Conservation (phyloP, 2,329 filamentous ascomycete species). For the Arachnopeziza araneosa region DNA sequence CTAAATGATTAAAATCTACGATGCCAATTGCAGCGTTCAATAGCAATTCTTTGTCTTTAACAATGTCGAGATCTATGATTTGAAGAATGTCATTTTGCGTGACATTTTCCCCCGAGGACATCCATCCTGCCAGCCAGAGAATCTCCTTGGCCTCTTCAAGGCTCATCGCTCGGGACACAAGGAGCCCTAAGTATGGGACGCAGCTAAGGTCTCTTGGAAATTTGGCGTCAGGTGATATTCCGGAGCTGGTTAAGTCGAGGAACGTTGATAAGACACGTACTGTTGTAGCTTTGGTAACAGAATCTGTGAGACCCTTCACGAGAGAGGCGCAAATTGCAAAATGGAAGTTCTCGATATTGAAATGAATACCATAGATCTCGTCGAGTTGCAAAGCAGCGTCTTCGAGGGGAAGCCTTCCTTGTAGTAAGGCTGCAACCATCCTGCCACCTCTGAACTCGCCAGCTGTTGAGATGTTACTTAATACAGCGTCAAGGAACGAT, state of each 20-base stretch:
- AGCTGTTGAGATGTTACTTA: constrained; percentile 58
- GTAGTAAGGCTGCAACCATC: constrained; percentile 55
- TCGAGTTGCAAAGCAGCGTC: constrained; percentile 58
- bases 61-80: constrained; percentile 38
- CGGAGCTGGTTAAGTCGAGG: constrained; percentile 44
- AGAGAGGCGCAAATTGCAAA: constrained; percentile 61
- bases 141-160: constrained; percentile 57
- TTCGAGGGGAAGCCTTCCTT: constrained; percentile 54
- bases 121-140: constrained; percentile 54
- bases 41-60: constrained; percentile 57
- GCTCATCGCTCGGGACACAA: constrained; percentile 50
- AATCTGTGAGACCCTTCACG: constrained; percentile 58
- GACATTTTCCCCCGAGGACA: constrained; percentile 38
- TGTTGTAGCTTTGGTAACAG: constrained; percentile 51
- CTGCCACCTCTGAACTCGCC: constrained; percentile 53
- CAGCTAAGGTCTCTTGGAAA: constrained; percentile 28
- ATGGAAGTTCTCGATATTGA: constrained; percentile 59
- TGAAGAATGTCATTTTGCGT: constrained; percentile 35
- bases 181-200: constrained; percentile 53
- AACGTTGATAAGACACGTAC: constrained; percentile 58
- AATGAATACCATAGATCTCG: constrained; percentile 60
- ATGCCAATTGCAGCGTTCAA: constrained; percentile 58
- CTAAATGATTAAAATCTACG: constrained; percentile 60
- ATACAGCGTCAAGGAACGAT: constrained; percentile 57
- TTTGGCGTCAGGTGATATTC: constrained; percentile 18